phyloP scores from a whole-genome alignment of 1,284 basidiomycete species.

The Cryptococcus depauperatus region DNA sequence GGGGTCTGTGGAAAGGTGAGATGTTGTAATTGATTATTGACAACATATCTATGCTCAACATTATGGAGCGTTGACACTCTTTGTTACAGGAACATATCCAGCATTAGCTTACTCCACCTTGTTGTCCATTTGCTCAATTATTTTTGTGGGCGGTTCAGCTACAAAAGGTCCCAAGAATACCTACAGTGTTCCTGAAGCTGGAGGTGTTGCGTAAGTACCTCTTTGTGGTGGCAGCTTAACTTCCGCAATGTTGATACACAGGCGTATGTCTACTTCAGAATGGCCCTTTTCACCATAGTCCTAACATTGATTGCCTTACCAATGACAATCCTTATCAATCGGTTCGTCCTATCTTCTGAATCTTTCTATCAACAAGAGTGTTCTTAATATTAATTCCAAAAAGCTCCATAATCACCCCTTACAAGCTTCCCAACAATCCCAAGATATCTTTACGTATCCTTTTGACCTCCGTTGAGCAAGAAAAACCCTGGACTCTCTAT shows the following conservation, averaged over 20 bases:
- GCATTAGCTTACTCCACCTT: constrained; percentile 57
- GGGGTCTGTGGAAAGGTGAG: constrained; percentile 78
- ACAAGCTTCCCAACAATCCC: constrained; percentile 60
- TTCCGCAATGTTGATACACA: too few relatives aligned
- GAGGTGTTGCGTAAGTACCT: constrained; percentile 54
- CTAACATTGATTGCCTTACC: constrained; percentile 73
- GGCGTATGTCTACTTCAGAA: constrained; percentile 25
- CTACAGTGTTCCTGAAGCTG: constrained; percentile 60
- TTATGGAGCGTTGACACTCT: constrained; percentile 38
- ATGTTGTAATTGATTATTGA: too few relatives aligned
- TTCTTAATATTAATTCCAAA: neutral
- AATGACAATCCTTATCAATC: constrained; percentile 66
- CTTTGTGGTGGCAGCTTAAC: too few relatives aligned
- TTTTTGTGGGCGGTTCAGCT: constrained; percentile 40
- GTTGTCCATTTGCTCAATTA: constrained; percentile 37
- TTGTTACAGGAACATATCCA: constrained; percentile 54
- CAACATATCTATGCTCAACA: constrained; percentile 52
- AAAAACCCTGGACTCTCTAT: constrained; percentile 70
- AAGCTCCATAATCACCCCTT: constrained; percentile 78
- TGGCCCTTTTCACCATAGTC: constrained; percentile 44
- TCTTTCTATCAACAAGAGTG: neutral
- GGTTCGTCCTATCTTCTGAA: constrained; percentile 48
- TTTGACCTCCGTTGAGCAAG: constrained; percentile 72
- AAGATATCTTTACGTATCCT: constrained; percentile 61
- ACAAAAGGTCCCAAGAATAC: constrained; percentile 50